Evolutionary conservation across 441 rosid species (phyloP).

Genomic region (Monsonia emarginata): DNA sequence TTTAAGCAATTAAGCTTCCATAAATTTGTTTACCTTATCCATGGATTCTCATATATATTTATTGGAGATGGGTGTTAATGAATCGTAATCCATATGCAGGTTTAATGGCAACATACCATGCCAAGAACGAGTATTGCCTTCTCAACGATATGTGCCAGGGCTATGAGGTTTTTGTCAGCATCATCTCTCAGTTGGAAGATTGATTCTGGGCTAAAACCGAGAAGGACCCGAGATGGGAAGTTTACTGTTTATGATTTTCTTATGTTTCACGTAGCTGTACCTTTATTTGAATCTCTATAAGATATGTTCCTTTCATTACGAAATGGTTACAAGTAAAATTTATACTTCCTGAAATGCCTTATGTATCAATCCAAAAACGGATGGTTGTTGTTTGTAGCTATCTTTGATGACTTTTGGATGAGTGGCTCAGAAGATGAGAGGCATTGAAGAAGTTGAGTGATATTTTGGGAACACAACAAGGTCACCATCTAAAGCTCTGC

Average conservation of each 20-base stretch:
- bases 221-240: too few relatives aligned
- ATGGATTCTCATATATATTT: too few relatives aligned
- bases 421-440: neutral
- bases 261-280: neutral
- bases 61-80: neutral
- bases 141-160: slow-evolving; percentile 88
- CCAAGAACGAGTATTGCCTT: slow-evolving; percentile 86
- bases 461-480: neutral
- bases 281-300: neutral
- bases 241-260: neutral
- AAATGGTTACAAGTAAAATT: neutral
- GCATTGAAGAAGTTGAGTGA: neutral
- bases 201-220: too few relatives aligned
- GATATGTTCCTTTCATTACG: neutral
- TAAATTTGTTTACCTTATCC: too few relatives aligned
- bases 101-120: slow-evolving; percentile 86
- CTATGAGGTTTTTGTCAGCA: slow-evolving; percentile 48
- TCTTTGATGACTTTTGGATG: neutral
- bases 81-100: slow-evolving; percentile 33
- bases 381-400: neutral
- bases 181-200: slow-evolving; percentile 67
- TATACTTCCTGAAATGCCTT: neutral
- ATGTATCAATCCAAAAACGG: neutral
- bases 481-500: slow-evolving; percentile 8
- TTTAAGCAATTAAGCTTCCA: too few relatives aligned